Evolutionary conservation across 164 flowering plant genomes (phyloP).

Genomic region (Nymphaea thermarum): DNA sequence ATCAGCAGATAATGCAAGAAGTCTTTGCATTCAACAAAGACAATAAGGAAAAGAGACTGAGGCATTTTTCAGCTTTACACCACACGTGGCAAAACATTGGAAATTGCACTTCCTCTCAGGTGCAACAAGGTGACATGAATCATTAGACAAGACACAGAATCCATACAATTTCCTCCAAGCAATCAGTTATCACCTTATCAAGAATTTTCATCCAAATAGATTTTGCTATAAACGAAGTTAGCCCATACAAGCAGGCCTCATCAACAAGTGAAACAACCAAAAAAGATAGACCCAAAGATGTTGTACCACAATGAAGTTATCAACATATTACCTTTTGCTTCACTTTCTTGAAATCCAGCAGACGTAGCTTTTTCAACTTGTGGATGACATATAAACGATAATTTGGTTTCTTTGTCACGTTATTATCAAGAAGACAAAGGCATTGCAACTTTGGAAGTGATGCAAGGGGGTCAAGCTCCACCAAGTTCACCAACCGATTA

Average conservation of each 20-base stretch:
- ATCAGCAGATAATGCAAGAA: no score
- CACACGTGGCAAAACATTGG: no score
- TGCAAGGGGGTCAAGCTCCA: conserved; percentile 90
- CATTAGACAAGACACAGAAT: no score
- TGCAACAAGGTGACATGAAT: no score
- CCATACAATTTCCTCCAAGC: no score
- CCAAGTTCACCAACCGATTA: conserved; percentile 85
- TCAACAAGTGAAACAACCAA: neutral
- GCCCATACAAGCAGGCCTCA: neutral
- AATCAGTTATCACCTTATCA: no score
- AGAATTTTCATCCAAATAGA: no score
- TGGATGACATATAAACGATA: conserved; percentile 85
- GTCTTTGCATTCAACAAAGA: no score
- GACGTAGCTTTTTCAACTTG: conserved; percentile 64
- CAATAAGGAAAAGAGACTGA: no score
- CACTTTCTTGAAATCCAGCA: conserved; percentile 92
- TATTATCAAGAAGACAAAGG: conserved; percentile 82
- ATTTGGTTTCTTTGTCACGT: conserved; percentile 77
- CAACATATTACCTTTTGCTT: conserved; percentile 48
- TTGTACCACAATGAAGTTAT: neutral
- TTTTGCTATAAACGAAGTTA: no score
- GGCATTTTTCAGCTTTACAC: no score
- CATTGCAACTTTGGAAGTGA: conserved; percentile 72
- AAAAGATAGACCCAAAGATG: neutral
- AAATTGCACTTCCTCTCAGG: no score